Evolutionary conservation across 176 grass and related monocot genomes (phyloP).

Genomic region (Triticum timopheevii): DNA sequence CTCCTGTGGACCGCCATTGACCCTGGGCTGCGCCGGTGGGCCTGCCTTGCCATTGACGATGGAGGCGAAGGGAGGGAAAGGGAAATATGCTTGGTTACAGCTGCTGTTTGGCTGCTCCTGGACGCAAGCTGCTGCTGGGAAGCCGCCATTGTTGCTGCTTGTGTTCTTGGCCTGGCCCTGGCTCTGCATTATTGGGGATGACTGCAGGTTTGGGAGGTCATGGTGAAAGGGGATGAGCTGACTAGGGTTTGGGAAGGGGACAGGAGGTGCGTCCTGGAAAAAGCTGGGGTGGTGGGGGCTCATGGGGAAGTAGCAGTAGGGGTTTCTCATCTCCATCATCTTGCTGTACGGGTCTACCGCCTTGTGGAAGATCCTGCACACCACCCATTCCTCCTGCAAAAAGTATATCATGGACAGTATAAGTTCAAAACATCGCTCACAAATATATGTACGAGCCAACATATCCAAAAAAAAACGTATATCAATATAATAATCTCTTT

Average conservation of each 20-base stretch:
- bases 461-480: neutral
- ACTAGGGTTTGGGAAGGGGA: conserved; percentile 59
- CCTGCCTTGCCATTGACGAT: conserved; percentile 18
- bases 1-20: conserved; percentile 56
- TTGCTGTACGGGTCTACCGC: conserved; percentile 53
- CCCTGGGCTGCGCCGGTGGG: conserved; percentile 13
- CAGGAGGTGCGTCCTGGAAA: conserved; percentile 31
- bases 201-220: conserved; percentile 45
- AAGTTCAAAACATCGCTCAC: conserved; percentile 10
- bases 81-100: neutral
- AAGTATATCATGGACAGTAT: neutral
- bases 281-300: conserved; percentile 32
- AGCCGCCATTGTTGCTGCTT: neutral
- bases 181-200: conserved; percentile 25
- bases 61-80: conserved; percentile 36
- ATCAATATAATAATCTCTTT: neutral
- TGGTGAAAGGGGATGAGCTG: conserved; percentile 40
- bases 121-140: conserved; percentile 14
- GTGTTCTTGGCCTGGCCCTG: conserved; percentile 21
- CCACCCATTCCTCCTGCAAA: conserved; percentile 93
- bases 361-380: conserved; percentile 98
- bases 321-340: conserved; percentile 57
- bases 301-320: conserved; percentile 47
- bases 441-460: neutral
- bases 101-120: conserved; percentile 12